Evolutionary conservation across 2,329 filamentous ascomycete species (phyloP).

Genomic region (Pyrenophora graminea): DNA sequence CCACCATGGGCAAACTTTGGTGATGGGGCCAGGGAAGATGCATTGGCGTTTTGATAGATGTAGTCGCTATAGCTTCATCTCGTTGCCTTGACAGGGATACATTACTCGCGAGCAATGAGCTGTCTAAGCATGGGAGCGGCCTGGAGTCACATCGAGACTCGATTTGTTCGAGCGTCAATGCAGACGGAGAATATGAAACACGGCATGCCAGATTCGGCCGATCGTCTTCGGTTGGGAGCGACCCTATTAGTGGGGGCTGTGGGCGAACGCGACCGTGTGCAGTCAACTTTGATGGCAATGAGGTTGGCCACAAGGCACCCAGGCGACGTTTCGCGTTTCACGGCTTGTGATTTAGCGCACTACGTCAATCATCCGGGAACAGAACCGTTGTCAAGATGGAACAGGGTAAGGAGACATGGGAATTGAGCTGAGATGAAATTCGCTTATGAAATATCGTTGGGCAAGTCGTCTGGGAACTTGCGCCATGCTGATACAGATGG

Average conservation of each 20-base stretch:
- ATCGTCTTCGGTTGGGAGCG: conserved; percentile 4
- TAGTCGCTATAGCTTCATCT: conserved; percentile 1
- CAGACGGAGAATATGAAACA: conserved; percentile 11
- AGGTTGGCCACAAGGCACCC: conserved; percentile 2
- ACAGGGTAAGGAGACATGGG: not conserved
- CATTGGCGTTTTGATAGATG: not conserved
- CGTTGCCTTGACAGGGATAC: not conserved
- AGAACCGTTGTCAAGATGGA: conserved; percentile 2
- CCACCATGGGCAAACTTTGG: conserved; percentile 2
- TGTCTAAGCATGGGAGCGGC: conserved; percentile 2
- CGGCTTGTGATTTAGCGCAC: too few relatives aligned
- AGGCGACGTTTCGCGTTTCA: not conserved
- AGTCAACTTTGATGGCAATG: conserved; percentile 3
- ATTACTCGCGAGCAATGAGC: conserved; percentile 3
- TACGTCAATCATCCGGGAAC: not conserved
- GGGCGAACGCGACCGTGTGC: conserved; percentile 11
- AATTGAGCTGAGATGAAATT: not conserved
- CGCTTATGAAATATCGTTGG: not conserved
- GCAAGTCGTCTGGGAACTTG: not conserved
- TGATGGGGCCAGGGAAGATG: not conserved
- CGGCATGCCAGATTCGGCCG: conserved; percentile 2
- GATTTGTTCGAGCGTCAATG: conserved; percentile 8
- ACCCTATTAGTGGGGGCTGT: conserved; percentile 2
- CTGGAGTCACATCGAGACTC: conserved; percentile 10
- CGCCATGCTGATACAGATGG: not conserved